Evolutionary conservation across 2,329 filamentous ascomycete species (phyloP).

Genomic region (Aspergillus sp.): DNA sequence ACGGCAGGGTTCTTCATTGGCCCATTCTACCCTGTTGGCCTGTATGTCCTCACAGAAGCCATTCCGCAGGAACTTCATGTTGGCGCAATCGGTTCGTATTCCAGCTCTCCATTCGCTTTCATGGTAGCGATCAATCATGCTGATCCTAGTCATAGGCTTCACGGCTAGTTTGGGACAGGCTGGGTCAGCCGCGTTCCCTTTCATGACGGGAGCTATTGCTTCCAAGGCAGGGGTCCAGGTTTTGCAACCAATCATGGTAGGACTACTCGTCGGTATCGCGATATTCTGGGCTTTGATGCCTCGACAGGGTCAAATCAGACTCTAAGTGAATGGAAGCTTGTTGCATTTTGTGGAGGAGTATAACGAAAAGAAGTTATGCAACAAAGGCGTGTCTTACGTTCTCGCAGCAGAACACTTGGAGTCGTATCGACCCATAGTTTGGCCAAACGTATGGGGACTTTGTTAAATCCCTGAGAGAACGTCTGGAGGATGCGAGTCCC

Average conservation of each 20-base stretch:
- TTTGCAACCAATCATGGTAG: constrained; percentile 26
- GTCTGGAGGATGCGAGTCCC: too few species aligned
- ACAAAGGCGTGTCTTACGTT: too few species aligned
- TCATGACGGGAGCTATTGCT: constrained; percentile 23
- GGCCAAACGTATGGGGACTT: too few species aligned
- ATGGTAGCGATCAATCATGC: not conserved
- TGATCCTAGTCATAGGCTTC: constrained; percentile 16
- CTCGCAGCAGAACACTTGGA: too few species aligned
- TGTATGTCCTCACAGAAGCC: constrained; percentile 22
- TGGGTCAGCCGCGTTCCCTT: constrained; percentile 24
- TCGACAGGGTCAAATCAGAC: constrained; percentile 9
- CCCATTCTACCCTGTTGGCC: constrained; percentile 25
- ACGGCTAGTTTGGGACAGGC: constrained; percentile 23
- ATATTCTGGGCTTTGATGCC: constrained; percentile 23
- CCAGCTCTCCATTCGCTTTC: not conserved
- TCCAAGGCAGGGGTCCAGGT: constrained; percentile 22
- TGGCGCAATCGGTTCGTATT: constrained; percentile 22
- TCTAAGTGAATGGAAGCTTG: not conserved
- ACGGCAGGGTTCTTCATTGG: constrained; percentile 24
- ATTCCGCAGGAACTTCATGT: constrained; percentile 23
- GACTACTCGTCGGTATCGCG: constrained; percentile 18
- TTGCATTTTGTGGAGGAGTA: not conserved
- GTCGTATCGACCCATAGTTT: too few species aligned
- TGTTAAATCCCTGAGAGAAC: too few species aligned
- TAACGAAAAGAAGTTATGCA: not conserved